Base-by-base conservation (phyloP, 495 filamentous ascomycete genomes). In the Talaromyces stipitatus region DNA sequence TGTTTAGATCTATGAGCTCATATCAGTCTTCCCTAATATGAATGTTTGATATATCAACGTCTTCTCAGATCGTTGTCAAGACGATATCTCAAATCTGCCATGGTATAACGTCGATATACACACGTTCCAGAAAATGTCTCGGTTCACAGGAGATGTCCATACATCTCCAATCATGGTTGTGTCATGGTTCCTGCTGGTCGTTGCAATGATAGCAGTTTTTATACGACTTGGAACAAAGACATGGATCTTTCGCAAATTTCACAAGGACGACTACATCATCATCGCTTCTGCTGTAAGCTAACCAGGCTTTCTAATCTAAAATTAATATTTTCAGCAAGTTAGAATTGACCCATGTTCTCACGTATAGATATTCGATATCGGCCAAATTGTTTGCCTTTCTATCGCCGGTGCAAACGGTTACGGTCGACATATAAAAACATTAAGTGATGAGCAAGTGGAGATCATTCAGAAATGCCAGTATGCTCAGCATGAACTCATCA, bases 381-480 rank as follows among this genome's bases (percentile, higher is more conserved):
- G 32, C 24, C 54, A 55, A 55, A 56, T 62, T 11, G 55, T 70
- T 12, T 60, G 59, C 0, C 50, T 68, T 20, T 66, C 64, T 1
- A 22, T 67, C n/a, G 65, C 58, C 2, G 56, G 64, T 26, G 61
- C 56, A 6, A 55, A 47, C 46, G 64, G 65, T 1, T 63, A 64
- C 28, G 69, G 67, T 20, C 47, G 63, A 43, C 64, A 64, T 50
- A 46, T 58, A 5, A 18, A 54, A 18, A 51, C 50, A 11, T 36
- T 68, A 20, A 60, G 16, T 18, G 16, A 54, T 18, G 29, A 50
- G 8, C 55, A 51, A 51, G 29, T 55, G 22, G 52, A 58, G 11
- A 30, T 10, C 3, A 57, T 61, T 14, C 51, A 58, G 24, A 61
- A 76, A 71, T 61, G 65, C 20, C 62, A 67, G 27, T 76, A 75